phyloP scores from a whole-genome alignment of 495 filamentous ascomycete species.

The Aspergillus bertholletiae region DNA sequence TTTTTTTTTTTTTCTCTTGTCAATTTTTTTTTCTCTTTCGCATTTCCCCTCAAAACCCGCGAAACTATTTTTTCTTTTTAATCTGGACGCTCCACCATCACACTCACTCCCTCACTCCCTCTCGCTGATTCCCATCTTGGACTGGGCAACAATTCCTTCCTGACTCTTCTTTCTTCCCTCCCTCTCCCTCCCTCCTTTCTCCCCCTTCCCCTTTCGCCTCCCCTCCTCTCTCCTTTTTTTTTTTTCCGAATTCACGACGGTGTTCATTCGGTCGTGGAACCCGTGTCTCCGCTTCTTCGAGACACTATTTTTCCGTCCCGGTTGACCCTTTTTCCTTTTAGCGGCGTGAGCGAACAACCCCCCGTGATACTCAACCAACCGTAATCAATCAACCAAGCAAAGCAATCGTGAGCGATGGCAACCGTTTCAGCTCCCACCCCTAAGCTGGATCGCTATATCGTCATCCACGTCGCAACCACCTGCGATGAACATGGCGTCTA shows the following conservation, averaged over 20 bases:
- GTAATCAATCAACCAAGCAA: conserved; percentile 7
- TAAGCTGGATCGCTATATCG: conserved; percentile 90
- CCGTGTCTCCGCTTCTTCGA: conserved; percentile 4
- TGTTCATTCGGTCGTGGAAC: conserved; percentile 8
- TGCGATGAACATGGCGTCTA: conserved; percentile 99
- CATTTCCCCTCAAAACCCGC: conserved; percentile 24
- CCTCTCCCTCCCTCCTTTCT: conserved; percentile 20
- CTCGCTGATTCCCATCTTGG: conserved; percentile 8
- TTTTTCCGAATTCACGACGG: conserved; percentile 19
- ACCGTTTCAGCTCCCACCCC: conserved; percentile 49
- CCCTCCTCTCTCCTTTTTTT: conserved; percentile 28
- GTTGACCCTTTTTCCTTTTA: conserved; percentile 20
- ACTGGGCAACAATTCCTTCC: conserved; percentile 7
- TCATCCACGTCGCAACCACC: conserved; percentile 97
- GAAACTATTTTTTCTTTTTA: conserved; percentile 40
- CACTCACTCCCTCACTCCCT: conserved; percentile 4
- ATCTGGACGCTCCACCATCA: conserved; percentile 33
- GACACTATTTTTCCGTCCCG: conserved; percentile 16
- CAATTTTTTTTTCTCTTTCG: conserved; percentile 3
- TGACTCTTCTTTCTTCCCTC: conserved; percentile 21
- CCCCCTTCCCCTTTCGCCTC: conserved; percentile 21
- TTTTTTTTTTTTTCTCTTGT: too few relatives aligned
- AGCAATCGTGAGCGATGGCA: conserved; percentile 35
- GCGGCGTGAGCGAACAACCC: conserved; percentile 24
- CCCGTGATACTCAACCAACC: too few relatives aligned